These are phyloP conservation scores for Kodamaea fukazawae DNA, from an alignment of 805 yeast genomes.

Conservation along the genomic window DNA sequence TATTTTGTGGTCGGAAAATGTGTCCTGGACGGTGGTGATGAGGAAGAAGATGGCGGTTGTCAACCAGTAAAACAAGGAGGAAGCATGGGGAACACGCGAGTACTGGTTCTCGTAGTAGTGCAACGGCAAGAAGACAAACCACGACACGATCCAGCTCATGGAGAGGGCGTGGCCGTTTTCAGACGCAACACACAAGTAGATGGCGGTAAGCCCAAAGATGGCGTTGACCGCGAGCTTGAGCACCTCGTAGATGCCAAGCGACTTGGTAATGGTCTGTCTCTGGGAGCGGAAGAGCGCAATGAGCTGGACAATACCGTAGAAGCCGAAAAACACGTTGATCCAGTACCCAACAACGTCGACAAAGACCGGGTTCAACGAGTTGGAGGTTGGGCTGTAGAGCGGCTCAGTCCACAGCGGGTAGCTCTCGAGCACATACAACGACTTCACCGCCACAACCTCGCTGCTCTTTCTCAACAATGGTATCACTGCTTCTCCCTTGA, in stretches of 20 bases:
- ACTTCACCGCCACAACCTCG: no score
- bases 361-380: slow-evolving; percentile 25
- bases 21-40: slow-evolving; percentile 18
- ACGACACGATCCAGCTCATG: slow-evolving; percentile 1
- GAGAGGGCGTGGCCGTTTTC: not conserved
- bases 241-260: no score
- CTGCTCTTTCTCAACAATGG: slow-evolving; percentile 2
- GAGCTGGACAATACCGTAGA: slow-evolving; percentile 16
- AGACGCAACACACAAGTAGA: not conserved
- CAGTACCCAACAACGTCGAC: slow-evolving; percentile 13
- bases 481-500: slow-evolving; percentile 5
- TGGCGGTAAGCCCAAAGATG: no score
- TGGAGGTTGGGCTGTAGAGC: slow-evolving; percentile 18
- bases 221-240: no score
- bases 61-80: slow-evolving; percentile 25
- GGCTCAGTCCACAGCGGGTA: slow-evolving; percentile 15
- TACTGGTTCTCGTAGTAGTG: slow-evolving; percentile 23
- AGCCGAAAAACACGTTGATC: slow-evolving; percentile 13
- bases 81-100: slow-evolving; percentile 20
- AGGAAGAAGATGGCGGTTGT: slow-evolving; percentile 10
- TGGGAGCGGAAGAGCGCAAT: slow-evolving; percentile 11
- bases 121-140: slow-evolving; percentile 19
- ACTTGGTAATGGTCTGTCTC: no score
- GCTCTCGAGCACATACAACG: not conserved
- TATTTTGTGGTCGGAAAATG: slow-evolving; percentile 19